Evolutionary conservation across 163 green algal genomes (phyloP).

Genomic region (Dunaliella salina): DNA sequence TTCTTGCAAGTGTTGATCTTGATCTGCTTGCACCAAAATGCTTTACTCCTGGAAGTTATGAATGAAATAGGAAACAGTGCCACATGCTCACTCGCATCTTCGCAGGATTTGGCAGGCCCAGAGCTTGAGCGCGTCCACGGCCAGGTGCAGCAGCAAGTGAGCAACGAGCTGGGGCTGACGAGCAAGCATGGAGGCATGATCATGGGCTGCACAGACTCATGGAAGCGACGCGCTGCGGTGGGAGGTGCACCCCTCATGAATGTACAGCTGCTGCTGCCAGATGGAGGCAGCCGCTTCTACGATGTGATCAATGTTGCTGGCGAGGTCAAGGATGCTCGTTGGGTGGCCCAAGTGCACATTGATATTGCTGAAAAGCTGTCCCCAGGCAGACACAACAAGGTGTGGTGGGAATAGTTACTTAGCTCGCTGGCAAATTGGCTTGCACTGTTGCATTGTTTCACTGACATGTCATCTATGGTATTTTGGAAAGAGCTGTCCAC

Average conservation of each 20-base stretch:
- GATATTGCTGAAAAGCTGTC: background rate
- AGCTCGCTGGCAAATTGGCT: no score
- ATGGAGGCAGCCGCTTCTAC: background rate
- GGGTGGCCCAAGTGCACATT: background rate
- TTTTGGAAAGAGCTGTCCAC: background rate
- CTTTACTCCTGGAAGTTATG: background rate
- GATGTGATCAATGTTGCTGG: background rate
- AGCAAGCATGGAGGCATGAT: background rate
- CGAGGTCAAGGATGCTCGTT: background rate
- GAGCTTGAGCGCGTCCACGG: background rate
- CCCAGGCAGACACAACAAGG: background rate
- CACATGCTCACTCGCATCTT: no score
- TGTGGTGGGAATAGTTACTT: background rate
- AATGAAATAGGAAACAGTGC: background rate
- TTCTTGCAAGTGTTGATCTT: background rate
- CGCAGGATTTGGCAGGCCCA: background rate
- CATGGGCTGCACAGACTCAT: background rate
- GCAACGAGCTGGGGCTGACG: no score
- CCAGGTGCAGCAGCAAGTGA: background rate
- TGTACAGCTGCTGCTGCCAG: background rate
- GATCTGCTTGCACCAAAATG: background rate
- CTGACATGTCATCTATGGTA: no score
- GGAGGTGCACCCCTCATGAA: conserved; percentile 1
- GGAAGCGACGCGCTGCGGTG: background rate
- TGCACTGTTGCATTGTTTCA: no score